These are phyloP conservation scores for Rhizopus sp. DNA, from an alignment of 371 early-diverging fungal genomes.

Conservation along the genomic window DNA sequence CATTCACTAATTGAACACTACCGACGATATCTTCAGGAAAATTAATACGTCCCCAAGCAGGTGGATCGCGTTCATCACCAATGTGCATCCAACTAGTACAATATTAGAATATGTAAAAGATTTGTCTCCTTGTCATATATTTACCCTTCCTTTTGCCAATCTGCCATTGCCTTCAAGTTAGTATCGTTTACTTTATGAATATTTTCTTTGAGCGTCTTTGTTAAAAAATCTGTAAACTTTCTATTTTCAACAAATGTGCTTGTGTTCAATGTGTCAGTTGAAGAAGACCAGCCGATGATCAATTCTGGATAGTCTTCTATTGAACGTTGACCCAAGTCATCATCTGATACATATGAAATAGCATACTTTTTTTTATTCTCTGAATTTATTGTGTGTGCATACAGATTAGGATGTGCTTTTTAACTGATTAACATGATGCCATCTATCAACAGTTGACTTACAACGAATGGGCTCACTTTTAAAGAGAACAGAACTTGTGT, in stretches of 20 bases:
- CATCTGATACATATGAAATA: conserved; percentile 16
- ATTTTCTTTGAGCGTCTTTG: conserved; percentile 36
- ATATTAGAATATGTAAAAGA: background rate
- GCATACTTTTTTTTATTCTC: conserved; percentile 12
- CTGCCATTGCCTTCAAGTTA: conserved; percentile 48
- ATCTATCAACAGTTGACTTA: background rate
- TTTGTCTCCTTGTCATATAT: background rate
- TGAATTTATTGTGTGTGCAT: conserved; percentile 9
- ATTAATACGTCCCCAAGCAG: conserved; percentile 74
- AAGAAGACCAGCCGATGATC: conserved; percentile 46
- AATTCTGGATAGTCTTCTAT: conserved; percentile 19
- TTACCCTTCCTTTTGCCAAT: conserved; percentile 61
- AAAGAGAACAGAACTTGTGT: background rate
- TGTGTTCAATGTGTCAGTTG: conserved; percentile 26
- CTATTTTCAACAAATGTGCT: conserved; percentile 47
- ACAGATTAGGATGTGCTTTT: conserved; percentile 14
- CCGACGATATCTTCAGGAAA: conserved; percentile 86
- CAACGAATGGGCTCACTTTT: conserved; percentile 1
- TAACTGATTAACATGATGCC: background rate
- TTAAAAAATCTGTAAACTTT: conserved; percentile 42
- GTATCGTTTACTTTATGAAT: conserved; percentile 43
- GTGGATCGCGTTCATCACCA: conserved; percentile 63
- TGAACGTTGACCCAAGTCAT: conserved; percentile 3
- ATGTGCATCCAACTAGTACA: conserved; percentile 53
- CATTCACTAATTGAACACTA: conserved; percentile 60